Evolutionary conservation across 2,329 filamentous ascomycete genomes (phyloP).

Genomic region (Trichoderma atroviride): DNA sequence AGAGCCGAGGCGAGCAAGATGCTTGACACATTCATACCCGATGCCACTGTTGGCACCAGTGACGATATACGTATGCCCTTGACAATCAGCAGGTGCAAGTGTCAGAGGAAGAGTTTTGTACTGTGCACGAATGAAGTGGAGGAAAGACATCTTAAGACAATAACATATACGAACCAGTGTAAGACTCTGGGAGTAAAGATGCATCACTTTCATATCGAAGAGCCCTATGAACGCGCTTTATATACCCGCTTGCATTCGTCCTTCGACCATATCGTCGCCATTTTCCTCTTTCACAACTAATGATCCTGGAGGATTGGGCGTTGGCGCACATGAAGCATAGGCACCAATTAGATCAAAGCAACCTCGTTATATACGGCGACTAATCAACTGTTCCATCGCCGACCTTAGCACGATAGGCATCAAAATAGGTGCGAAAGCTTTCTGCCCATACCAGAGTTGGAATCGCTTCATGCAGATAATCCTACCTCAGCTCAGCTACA

Average conservation of each 20-base stretch:
- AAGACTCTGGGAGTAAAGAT: background rate
- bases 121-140: background rate
- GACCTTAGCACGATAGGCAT: background rate
- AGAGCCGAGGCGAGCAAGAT: slow-evolving; percentile 45
- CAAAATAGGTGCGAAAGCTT: background rate
- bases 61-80: slow-evolving; percentile 35
- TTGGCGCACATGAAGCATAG: background rate
- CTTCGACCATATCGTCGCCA: background rate
- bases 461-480: background rate
- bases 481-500: background rate
- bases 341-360: background rate
- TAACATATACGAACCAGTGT: background rate
- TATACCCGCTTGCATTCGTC: background rate
- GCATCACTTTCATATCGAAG: background rate
- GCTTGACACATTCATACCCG: slow-evolving; percentile 46
- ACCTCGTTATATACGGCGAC: background rate
- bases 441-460: background rate
- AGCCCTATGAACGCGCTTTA: background rate
- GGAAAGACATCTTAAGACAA: background rate
- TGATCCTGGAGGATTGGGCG: background rate
- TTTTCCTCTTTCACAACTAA: background rate
- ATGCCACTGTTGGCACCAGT: slow-evolving; percentile 47
- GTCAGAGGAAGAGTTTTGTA: background rate
- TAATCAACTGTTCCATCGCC: background rate
- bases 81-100: background rate